Evolutionary conservation across 306 rosid genomes (phyloP).

Genomic region (Echinosophora koreensis): DNA sequence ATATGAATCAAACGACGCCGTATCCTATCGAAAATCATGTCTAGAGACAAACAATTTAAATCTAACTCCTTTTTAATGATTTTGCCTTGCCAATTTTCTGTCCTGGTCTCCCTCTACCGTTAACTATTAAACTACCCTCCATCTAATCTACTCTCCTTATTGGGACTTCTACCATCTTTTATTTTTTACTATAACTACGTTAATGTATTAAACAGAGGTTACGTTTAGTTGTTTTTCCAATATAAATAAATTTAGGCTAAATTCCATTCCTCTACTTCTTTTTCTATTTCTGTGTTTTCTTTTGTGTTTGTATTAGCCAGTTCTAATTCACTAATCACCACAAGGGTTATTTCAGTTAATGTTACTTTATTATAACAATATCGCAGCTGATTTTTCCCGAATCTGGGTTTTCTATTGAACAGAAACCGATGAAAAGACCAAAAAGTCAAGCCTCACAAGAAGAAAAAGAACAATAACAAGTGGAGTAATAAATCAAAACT

Average conservation of each 20-base stretch:
- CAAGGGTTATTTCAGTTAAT: slow-evolving; percentile 10
- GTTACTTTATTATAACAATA: neutral
- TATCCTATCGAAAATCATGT: too few relatives aligned
- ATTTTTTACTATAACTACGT: neutral
- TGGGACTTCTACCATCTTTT: too few relatives aligned
- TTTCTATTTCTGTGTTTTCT: neutral
- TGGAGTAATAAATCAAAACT: neutral
- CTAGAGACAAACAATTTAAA: too few relatives aligned
- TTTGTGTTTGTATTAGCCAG: neutral
- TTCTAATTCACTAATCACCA: slow-evolving; percentile 14
- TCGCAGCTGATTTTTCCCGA: slow-evolving; percentile 23
- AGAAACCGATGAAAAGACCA: neutral
- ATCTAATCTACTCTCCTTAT: too few relatives aligned
- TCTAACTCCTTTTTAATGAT: too few relatives aligned
- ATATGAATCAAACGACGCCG: too few relatives aligned
- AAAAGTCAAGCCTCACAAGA: neutral
- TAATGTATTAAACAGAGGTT: neutral
- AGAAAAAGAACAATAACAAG: neutral
- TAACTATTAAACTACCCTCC: too few relatives aligned
- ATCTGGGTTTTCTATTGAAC: neutral
- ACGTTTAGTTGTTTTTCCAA: neutral
- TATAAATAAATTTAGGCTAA: neutral
- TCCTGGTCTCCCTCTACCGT: too few relatives aligned
- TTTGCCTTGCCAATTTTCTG: too few relatives aligned
- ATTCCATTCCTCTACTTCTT: neutral